A percentile compares a stretch with the other conserved stretches of the same genome.
Conservation (phyloP, 768 basidiomycete genomes). For the Suillus lakei region DNA sequence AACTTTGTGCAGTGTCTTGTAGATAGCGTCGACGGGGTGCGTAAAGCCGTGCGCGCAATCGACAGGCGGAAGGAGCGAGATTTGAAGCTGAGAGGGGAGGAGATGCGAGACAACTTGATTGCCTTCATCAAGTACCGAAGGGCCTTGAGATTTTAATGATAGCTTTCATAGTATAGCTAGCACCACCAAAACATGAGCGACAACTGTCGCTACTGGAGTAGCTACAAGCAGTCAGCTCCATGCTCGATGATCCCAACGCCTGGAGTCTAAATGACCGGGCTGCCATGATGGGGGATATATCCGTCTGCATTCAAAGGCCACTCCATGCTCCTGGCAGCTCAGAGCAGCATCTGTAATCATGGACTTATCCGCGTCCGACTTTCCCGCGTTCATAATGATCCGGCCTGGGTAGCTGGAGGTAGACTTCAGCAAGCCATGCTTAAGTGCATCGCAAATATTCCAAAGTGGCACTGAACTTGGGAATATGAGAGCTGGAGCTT, state of each 20-base stretch:
- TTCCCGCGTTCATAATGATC: constrained; percentile 10
- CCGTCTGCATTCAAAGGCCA: constrained; percentile 11
- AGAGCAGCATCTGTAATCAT: neutral
- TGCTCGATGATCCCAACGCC: constrained; percentile 2
- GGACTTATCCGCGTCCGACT: neutral
- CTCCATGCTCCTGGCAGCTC: constrained; percentile 2
- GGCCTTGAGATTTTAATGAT: constrained; percentile 45
- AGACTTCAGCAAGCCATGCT: constrained; percentile 9
- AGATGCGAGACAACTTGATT: constrained; percentile 73
- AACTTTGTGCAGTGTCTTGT: constrained; percentile 58
- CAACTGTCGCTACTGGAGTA: neutral
- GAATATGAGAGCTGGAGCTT: neutral
- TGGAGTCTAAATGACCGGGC: neutral
- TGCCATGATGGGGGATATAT: constrained; percentile 4
- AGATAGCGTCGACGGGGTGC: constrained; percentile 65
- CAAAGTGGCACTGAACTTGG: constrained; percentile 11
- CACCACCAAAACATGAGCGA: neutral
- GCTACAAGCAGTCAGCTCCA: neutral
- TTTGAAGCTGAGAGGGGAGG: constrained; percentile 70
- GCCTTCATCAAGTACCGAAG: constrained; percentile 79
- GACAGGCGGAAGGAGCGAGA: constrained; percentile 71
- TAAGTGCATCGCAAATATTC: constrained; percentile 9
- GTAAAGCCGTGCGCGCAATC: constrained; percentile 64
- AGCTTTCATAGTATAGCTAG: neutral
- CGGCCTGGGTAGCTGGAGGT: neutral